phyloP scores from a whole-genome alignment of 1,139 yeast species.

The Yamadazyma dushanensis region DNA sequence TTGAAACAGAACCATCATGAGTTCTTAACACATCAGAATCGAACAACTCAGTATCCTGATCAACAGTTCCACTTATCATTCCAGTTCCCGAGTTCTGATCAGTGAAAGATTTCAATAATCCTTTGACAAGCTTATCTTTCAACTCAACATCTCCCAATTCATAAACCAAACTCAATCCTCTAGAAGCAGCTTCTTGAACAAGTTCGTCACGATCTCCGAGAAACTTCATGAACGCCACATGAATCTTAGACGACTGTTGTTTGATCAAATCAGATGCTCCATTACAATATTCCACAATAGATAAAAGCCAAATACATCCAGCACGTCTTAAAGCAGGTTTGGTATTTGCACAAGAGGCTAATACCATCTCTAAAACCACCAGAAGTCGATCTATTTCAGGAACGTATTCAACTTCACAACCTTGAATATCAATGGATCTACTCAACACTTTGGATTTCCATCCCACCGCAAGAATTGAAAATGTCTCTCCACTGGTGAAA shows the following conservation, averaged over 20 bases:
- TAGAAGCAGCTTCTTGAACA: conserved; percentile 86
- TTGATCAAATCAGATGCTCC: conserved; percentile 38
- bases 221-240: conserved; percentile 70
- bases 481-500: conserved; percentile 83
- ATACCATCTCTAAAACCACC: conserved; percentile 44
- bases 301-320: conserved; percentile 83
- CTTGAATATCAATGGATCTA: conserved; percentile 53
- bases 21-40: conserved; percentile 80
- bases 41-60: conserved; percentile 79
- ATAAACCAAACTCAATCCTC: conserved; percentile 81
- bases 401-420: conserved; percentile 20
- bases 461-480: conserved; percentile 70
- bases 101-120: conserved; percentile 77
- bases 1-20: conserved; percentile 82
- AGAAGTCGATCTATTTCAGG: conserved; percentile 28
- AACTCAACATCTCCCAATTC: conserved; percentile 72
- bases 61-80: conserved; percentile 66
- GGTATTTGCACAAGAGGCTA: conserved; percentile 57
- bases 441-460: conserved; percentile 66
- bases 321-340: conserved; percentile 76
- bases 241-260: conserved; percentile 56
- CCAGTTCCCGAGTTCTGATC: conserved; percentile 56
- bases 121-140: conserved; percentile 72
- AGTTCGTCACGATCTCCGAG: conserved; percentile 79
- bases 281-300: conserved; percentile 75